Evolutionary conservation across 2,329 filamentous ascomycete species (phyloP).

Genomic region (Aspergillus tanneri): DNA sequence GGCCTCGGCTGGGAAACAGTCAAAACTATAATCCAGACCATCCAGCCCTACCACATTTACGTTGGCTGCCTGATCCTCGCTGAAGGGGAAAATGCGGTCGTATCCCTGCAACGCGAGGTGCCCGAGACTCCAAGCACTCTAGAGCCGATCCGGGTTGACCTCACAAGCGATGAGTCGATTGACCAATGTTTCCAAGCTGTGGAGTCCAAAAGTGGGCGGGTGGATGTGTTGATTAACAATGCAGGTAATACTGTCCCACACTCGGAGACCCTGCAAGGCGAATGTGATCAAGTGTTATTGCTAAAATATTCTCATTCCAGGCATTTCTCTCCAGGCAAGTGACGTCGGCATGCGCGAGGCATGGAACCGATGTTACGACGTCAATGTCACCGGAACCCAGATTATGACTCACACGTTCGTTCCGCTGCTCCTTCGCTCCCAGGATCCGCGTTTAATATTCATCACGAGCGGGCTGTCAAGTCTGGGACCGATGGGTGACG

Average conservation of each 20-base stretch:
- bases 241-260: not conserved
- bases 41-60: constrained; percentile 1
- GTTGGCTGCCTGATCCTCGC: not conserved
- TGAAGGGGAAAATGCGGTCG: not conserved
- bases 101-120: not conserved
- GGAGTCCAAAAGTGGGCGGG: not conserved
- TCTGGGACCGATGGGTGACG: constrained; percentile 9
- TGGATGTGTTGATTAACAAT: constrained; percentile 3
- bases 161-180: not conserved
- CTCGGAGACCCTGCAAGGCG: too few species aligned
- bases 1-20: constrained; percentile 4
- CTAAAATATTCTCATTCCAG: too few species aligned
- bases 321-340: too few species aligned
- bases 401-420: constrained; percentile 50
- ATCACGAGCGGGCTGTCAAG: constrained; percentile 14
- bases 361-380: constrained; percentile 50
- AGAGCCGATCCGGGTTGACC: not conserved
- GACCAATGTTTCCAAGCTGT: not conserved
- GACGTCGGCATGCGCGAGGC: constrained; percentile 32
- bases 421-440: constrained; percentile 51
- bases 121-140: not conserved
- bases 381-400: constrained; percentile 53
- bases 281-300: too few species aligned
- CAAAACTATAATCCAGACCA: constrained; percentile 3
- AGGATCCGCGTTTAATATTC: constrained; percentile 45